Evolutionary conservation across 2,329 filamentous ascomycete species (phyloP).

Genomic region (Claviceps arundinis): DNA sequence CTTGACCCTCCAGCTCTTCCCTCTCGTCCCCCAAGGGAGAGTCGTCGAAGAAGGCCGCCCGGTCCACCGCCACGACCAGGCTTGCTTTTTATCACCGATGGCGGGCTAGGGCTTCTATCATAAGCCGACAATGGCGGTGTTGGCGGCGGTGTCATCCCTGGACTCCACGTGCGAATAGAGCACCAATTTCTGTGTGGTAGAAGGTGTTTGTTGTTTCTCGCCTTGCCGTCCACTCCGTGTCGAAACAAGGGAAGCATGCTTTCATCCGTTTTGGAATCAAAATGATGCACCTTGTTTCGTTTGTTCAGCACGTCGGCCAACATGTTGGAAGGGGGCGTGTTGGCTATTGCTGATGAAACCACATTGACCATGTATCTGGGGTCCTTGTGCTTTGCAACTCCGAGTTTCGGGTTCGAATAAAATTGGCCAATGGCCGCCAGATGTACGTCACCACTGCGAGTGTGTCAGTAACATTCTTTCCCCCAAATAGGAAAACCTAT

Average conservation of each 20-base stretch:
- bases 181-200: slow-evolving; percentile 93
- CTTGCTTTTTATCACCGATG: slow-evolving; percentile 8
- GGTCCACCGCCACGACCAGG: slow-evolving; percentile 10
- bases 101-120: slow-evolving; percentile 28
- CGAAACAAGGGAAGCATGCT: slow-evolving; percentile 91
- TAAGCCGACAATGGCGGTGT: slow-evolving; percentile 45
- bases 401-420: slow-evolving; percentile 76
- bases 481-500: too few relatives aligned
- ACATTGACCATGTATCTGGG: slow-evolving; percentile 96
- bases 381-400: slow-evolving; percentile 74
- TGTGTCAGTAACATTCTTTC: not conserved
- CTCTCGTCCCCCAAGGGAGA: slow-evolving; percentile 18
- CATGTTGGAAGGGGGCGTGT: slow-evolving; percentile 75
- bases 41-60: slow-evolving; percentile 29
- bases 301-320: slow-evolving; percentile 88
- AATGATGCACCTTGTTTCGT: slow-evolving; percentile 69
- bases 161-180: slow-evolving; percentile 72
- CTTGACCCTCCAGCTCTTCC: not conserved
- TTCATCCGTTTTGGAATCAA: slow-evolving; percentile 72
- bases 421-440: slow-evolving; percentile 88
- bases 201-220: slow-evolving; percentile 80
- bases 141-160: slow-evolving; percentile 59
- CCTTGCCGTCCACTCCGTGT: slow-evolving; percentile 77
- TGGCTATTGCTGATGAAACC: slow-evolving; percentile 87
- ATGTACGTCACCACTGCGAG: slow-evolving; percentile 72